phyloP scores from a whole-genome alignment of 371 early-diverging fungal genomes.

The Lichtheimia hyalospora region DNA sequence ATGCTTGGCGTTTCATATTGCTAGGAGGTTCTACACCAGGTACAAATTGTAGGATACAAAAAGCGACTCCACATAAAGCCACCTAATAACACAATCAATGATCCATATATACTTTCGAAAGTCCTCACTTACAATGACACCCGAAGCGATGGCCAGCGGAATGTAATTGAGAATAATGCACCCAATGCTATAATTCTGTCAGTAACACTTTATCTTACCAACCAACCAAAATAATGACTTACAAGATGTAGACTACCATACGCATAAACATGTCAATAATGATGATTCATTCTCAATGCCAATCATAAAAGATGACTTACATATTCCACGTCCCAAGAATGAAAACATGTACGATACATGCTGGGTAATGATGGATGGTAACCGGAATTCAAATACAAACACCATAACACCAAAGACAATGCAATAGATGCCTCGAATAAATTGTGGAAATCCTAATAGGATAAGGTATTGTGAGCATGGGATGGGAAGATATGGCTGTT shows the following conservation, averaged over 20 bases:
- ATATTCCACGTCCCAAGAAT: slow-evolving; percentile 19
- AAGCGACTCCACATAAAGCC: slow-evolving; percentile 22
- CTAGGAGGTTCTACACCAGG: slow-evolving; percentile 21
- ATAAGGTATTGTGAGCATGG: not conserved
- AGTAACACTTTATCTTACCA: not conserved
- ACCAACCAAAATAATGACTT: slow-evolving; percentile 2
- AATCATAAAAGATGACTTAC: slow-evolving; percentile 8
- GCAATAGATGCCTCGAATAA: slow-evolving; percentile 45
- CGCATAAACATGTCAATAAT: not conserved
- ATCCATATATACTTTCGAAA: not conserved
- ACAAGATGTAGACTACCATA: slow-evolving; percentile 29
- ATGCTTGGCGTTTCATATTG: slow-evolving; percentile 21
- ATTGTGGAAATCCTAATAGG: slow-evolving; percentile 38
- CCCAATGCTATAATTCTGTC: slow-evolving; percentile 15
- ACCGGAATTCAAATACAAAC: slow-evolving; percentile 37
- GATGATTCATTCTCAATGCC: not conserved
- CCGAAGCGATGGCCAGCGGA: slow-evolving; percentile 20
- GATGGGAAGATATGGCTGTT: not conserved
- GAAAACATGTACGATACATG: slow-evolving; percentile 23
- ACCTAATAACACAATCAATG: slow-evolving; percentile 5
- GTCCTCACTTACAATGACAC: slow-evolving; percentile 19
- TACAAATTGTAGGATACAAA: slow-evolving; percentile 22
- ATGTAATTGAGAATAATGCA: slow-evolving; percentile 18
- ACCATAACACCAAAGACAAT: slow-evolving; percentile 42
- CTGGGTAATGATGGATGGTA: slow-evolving; percentile 30